Base-by-base conservation (phyloP, 768 basidiomycete genomes). In the Suillus tomentosus region DNA sequence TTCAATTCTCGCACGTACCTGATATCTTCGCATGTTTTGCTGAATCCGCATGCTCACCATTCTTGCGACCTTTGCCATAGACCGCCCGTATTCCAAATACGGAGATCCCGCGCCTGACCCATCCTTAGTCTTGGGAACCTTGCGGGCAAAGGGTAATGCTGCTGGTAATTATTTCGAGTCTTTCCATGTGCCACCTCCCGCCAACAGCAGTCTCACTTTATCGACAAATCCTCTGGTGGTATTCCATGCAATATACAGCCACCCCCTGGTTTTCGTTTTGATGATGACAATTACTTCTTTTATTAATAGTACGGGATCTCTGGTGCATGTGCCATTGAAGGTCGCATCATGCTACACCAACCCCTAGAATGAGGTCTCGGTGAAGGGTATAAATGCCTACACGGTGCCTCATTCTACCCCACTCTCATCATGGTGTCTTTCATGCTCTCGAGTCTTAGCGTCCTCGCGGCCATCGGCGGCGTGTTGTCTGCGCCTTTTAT, bases 301-400 rank as follows among this genome's bases (percentile, higher is more conserved):
- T 58, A 42, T 58, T 27, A 42, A 24, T 19, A 24, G 19, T 24
- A 42, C 10, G 10, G 11, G 13, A 24, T 40, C 56, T 24, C 40
- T 42, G 56, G 22, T 27, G 17, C 39, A 58, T 60, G 37, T 62
- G 51, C 37, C 37, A 40, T 15, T 55, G 50, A 19, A 39, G 60
- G 15, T 47, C 14, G n/a, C 8, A 19, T 53, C 6, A 15, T 17
- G 19, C 19, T 60, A 40, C 31, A 39, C 51, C 7, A 22, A 31
- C 13, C 58, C 5, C 31, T 36, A n/a, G 62, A 15, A 42, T 17
- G 14, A 34, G 36, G 8, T 13, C 2, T 39, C 8, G 37, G 39
- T 57, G 62, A 17, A 34, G 24, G 31, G 31, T 63, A 59, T 63
- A 63, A 60, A 63, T 61, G 62, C 40, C 31, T 31, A n/a, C 27